Evolutionary conservation across 202 grass and related monocot genomes (phyloP).

Genomic region (Carex arenaria): DNA sequence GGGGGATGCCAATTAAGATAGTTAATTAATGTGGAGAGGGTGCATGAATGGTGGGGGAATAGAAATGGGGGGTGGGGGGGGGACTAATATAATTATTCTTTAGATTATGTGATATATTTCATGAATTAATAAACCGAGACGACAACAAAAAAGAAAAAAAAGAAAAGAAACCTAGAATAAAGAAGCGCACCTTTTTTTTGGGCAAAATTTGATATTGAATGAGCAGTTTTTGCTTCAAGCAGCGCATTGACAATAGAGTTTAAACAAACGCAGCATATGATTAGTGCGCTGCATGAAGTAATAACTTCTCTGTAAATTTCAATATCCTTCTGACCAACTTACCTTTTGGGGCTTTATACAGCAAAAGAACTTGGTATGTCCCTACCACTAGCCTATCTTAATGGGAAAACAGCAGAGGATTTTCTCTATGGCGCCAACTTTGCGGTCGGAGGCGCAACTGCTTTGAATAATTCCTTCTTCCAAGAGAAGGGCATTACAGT

Average conservation of each 20-base stretch:
- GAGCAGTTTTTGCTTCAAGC: no score
- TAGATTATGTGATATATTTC: no score
- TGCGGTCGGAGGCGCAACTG: slow-evolving; percentile 61
- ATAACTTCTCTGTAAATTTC: no score
- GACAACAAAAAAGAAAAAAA: not conserved
- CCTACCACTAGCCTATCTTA: not conserved
- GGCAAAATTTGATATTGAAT: no score
- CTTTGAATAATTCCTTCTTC: slow-evolving; percentile 12
- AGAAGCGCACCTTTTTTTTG: not conserved
- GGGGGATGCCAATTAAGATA: no score
- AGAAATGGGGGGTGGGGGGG: no score
- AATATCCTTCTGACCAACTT: not conserved
- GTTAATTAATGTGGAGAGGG: no score
- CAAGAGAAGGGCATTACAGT: not conserved
- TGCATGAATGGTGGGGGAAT: no score
- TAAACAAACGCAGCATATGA: no score
- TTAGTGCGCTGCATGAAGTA: no score
- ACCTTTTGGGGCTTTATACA: not conserved
- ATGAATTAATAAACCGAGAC: not conserved
- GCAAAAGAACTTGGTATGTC: not conserved
- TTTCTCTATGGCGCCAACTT: slow-evolving; percentile 66
- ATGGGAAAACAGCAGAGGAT: slow-evolving; percentile 20
- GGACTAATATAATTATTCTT: no score
- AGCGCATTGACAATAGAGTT: no score
- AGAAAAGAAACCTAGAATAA: not conserved